Conservation (phyloP, 2,329 filamentous ascomycete genomes). For the Verticillium isaacii region DNA sequence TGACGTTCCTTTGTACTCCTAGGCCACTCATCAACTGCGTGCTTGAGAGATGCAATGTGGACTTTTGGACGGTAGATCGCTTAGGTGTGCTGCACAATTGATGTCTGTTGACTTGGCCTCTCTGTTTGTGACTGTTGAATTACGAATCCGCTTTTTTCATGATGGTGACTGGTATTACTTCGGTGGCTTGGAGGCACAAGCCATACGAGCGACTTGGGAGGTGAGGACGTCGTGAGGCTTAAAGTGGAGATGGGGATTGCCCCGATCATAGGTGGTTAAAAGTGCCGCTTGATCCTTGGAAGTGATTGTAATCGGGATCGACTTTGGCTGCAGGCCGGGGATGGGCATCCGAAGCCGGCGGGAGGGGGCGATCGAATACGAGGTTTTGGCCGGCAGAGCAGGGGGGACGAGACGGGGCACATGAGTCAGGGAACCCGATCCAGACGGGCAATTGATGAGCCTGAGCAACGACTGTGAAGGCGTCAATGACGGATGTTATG, state of each 20-base stretch:
- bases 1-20: not conserved
- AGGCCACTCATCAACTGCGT: not conserved
- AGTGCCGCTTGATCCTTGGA: not conserved
- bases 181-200: not conserved
- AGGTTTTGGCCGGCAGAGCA: not conserved
- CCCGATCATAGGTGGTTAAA: not conserved
- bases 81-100: not conserved
- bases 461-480: too few relatives aligned
- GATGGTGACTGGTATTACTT: not conserved
- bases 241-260: not conserved
- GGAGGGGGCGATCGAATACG: not conserved
- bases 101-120: not conserved
- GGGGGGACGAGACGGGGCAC: not conserved
- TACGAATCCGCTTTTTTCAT: not conserved
- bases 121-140: not conserved
- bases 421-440: not conserved
- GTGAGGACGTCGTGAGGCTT: not conserved
- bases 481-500: too few relatives aligned
- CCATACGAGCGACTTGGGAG: not conserved
- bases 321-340: not conserved
- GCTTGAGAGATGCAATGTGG: not conserved
- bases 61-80: not conserved
- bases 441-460: too few relatives aligned
- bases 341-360: not conserved
- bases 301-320: not conserved